Conservation (phyloP, 2,329 filamentous ascomycete genomes). For the Myriangium duriaei region DNA sequence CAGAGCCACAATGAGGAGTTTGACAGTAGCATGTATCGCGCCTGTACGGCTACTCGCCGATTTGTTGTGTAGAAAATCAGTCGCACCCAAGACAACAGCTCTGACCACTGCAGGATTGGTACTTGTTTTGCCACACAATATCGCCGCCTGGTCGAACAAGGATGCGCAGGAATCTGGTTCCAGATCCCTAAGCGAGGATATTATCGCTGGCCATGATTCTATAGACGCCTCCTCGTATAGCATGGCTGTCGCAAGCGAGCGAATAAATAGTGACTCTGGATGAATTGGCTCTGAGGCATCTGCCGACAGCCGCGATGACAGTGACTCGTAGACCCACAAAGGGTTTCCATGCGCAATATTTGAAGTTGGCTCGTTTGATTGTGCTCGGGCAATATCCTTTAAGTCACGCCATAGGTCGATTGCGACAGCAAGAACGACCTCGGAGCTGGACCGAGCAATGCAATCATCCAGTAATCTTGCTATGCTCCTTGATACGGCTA, state of each 20-base stretch:
- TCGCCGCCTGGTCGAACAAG: neutral
- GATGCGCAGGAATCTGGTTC: neutral
- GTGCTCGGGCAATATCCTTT: too few relatives aligned
- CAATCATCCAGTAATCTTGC: neutral
- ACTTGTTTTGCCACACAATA: neutral
- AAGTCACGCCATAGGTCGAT: neutral
- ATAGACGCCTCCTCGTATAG: neutral
- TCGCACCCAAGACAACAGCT: too few relatives aligned
- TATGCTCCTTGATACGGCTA: neutral
- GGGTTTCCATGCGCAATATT: too few relatives aligned
- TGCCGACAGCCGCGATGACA: too few relatives aligned
- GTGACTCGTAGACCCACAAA: too few relatives aligned
- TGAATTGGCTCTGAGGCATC: too few relatives aligned
- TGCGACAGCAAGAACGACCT: neutral
- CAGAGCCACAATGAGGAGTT: neutral
- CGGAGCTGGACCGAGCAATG: neutral
- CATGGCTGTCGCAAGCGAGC: neutral
- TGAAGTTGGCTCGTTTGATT: too few relatives aligned
- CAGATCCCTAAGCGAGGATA: neutral
- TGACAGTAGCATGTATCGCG: neutral
- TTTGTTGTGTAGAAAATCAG: too few relatives aligned
- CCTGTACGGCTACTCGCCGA: too few relatives aligned
- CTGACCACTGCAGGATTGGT: too few relatives aligned
- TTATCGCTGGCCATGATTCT: neutral
- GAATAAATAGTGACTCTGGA: too few relatives aligned